Base-by-base conservation (phyloP, 2,329 filamentous ascomycete species). In the Amesomyces nigricolor region DNA sequence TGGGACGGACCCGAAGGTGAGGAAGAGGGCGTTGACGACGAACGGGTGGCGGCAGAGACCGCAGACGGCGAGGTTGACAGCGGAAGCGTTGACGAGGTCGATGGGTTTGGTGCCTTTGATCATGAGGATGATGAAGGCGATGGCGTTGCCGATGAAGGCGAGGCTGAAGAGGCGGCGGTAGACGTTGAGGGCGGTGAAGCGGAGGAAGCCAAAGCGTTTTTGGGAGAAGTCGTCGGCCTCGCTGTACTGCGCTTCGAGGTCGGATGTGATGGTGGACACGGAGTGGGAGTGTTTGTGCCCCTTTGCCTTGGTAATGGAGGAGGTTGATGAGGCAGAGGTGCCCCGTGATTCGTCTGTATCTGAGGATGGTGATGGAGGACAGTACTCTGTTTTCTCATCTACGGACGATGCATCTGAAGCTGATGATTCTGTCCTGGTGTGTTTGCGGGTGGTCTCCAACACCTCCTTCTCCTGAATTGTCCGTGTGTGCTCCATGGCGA, bases 121-220 rank as follows among this genome's bases (percentile, higher is more conserved):
- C 35, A 77, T 61, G 51, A 79, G 68, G 52, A 70, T 67, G 60
- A 73, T 64, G 50, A 80, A 70, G 30, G 77, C 78, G 29, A 71
- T 72, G 43, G 77, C 62, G 61, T 84, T 84, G 59, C 71, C 64
- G 38, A 81, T 60, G 57, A 78, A 74, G 30, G 80, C 70, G 9
- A 81, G 49, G 42, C 77, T 76, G 67, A 84, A 83, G 8, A 84
- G 74, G 4, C 77, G 74, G 19, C 81, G 75, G 62, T 84, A 84
- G 26, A 77, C 71, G 51, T 78, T 78, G 62, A 81, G 72, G 54
- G 80, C 66, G 30, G 73, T 72, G 63, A 73, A 69, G 30, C 73
- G 68, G 30, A 78, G 16, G 60, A 60, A 58, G 35, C 59, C 58
- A 35, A 65, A 51, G 14, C 49, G 59, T 38, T 64, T 65, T 42